phyloP scores from a whole-genome alignment of 805 yeast species.

The Zygoascus tannicola region DNA sequence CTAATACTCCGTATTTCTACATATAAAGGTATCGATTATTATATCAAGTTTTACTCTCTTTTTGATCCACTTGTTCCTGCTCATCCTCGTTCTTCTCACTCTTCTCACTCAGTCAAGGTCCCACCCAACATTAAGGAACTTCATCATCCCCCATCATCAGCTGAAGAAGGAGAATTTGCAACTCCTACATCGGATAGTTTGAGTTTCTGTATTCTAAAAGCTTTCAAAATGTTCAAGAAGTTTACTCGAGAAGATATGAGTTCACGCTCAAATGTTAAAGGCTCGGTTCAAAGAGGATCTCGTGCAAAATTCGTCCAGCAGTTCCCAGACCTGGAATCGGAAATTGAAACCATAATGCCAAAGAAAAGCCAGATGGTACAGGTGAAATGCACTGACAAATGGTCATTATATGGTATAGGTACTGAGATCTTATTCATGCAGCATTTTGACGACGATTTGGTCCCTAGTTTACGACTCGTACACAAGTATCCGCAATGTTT shows the following conservation, averaged over 20 bases:
- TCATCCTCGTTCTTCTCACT: no score
- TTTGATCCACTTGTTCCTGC: no score
- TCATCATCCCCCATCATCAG: no score
- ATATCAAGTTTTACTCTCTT: no score
- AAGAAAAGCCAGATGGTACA: conserved; percentile 75
- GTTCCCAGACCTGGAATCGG: conserved; percentile 65
- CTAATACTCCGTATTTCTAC: no score
- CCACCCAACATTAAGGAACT: no score
- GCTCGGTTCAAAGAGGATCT: conserved; percentile 88
- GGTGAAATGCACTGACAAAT: conserved; percentile 83
- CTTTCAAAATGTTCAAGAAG: conserved; percentile 25
- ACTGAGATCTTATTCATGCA: conserved; percentile 70
- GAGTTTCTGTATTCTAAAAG: not conserved
- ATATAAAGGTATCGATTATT: no score
- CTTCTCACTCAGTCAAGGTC: no score
- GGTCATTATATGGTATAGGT: conserved; percentile 66
- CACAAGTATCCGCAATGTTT: conserved; percentile 57
- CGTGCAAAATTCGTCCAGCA: conserved; percentile 63
- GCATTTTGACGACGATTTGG: conserved; percentile 65
- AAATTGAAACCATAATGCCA: conserved; percentile 75
- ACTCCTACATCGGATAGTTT: no score
- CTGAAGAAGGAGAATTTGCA: no score
- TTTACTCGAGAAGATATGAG: conserved; percentile 82
- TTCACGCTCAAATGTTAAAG: conserved; percentile 82
- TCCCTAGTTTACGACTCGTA: conserved; percentile 54